Evolutionary conservation across 148 eudicot genomes (phyloP).

Genomic region (Pharnaceum exiguum): DNA sequence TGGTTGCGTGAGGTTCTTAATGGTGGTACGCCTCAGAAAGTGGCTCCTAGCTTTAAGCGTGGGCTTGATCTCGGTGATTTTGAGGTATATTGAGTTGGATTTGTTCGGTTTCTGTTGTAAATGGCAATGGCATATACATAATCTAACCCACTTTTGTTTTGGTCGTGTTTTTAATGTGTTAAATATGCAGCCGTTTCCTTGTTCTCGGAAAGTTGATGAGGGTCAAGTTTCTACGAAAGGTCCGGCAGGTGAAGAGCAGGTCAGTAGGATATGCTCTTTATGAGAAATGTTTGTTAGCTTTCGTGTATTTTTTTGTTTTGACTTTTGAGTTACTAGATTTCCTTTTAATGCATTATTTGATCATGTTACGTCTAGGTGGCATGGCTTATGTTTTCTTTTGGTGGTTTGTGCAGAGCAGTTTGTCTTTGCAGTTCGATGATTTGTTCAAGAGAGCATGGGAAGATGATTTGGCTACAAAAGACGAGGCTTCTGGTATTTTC

Average conservation of each 20-base stretch:
- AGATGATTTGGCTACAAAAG: conserved; percentile 47
- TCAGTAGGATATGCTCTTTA: conserved; percentile 20
- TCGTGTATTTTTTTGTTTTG: background rate
- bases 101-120: background rate
- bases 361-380: too few relatives aligned
- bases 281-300: background rate
- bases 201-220: conserved; percentile 56
- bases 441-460: conserved; percentile 95
- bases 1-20: conserved; percentile 78
- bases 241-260: conserved; percentile 45
- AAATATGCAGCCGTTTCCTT: conserved; percentile 54
- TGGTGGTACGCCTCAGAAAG: conserved; percentile 60
- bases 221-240: conserved; percentile 27
- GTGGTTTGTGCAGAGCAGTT: conserved; percentile 39
- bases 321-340: background rate
- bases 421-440: conserved; percentile 87
- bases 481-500: conserved; percentile 48
- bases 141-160: too few relatives aligned
- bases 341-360: background rate
- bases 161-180: conserved; percentile 5
- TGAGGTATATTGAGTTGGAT: conserved; percentile 38
- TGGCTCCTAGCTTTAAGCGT: conserved; percentile 80
- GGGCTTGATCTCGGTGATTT: conserved; percentile 83
- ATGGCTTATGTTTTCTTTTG: background rate
- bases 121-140: background rate